Conservation (phyloP, 352 stramenopile genomes). For the Thraustochytrium sp. region DNA sequence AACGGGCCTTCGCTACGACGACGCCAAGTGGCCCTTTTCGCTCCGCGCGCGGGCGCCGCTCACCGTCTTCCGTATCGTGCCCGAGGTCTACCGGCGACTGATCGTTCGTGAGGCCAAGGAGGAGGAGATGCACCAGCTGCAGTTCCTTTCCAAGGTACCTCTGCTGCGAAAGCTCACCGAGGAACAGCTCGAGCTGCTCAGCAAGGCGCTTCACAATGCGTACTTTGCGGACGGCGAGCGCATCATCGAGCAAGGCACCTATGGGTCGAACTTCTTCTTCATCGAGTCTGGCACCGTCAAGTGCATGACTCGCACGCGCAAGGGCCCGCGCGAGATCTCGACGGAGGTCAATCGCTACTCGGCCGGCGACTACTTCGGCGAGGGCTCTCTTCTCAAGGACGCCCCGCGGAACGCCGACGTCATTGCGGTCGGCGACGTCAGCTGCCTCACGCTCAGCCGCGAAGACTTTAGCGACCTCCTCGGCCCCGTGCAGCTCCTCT, state of each 20-base stretch:
- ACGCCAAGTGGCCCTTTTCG: slow-evolving; percentile 72
- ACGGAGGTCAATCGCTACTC: slow-evolving; percentile 54
- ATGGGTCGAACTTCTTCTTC: slow-evolving; percentile 74
- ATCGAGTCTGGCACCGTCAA: slow-evolving; percentile 79
- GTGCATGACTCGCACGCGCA: slow-evolving; percentile 56
- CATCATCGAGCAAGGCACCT: slow-evolving; percentile 83
- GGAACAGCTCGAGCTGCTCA: slow-evolving; percentile 78
- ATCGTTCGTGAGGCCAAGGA: slow-evolving; percentile 74
- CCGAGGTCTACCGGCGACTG: slow-evolving; percentile 76
- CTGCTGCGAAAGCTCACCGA: slow-evolving; percentile 81
- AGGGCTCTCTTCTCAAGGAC: slow-evolving; percentile 81
- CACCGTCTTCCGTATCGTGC: slow-evolving; percentile 82
- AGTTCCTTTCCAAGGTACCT: slow-evolving; percentile 83
- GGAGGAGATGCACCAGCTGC: slow-evolving; percentile 57
- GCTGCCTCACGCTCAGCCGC: slow-evolving; percentile 76
- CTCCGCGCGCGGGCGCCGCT: slow-evolving; percentile 80
- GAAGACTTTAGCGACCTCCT: slow-evolving; percentile 54
- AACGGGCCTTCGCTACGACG: slow-evolving; percentile 78
- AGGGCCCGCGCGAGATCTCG: slow-evolving; percentile 72
- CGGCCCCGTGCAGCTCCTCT: slow-evolving; percentile 50
- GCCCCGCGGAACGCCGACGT: slow-evolving; percentile 75
- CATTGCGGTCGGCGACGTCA: slow-evolving; percentile 59
- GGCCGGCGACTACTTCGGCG: slow-evolving; percentile 82
- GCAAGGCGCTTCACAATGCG: slow-evolving; percentile 86
- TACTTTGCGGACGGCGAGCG: slow-evolving; percentile 83